Evolutionary conservation across 2,329 filamentous ascomycete genomes (phyloP).

Genomic region (Xylaria sp.): DNA sequence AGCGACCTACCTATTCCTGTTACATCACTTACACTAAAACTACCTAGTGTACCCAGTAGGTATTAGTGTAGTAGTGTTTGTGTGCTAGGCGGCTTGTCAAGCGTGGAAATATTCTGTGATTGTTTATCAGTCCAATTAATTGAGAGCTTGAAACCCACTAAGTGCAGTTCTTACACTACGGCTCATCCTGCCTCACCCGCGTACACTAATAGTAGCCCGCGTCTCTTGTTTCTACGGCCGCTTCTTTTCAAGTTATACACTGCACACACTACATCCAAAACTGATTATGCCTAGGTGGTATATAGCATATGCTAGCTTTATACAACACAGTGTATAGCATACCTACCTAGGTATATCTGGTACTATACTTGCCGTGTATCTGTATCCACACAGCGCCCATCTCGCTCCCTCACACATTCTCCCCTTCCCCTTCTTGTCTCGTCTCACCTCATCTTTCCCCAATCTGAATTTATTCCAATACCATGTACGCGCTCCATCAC

Average conservation of each 20-base stretch:
- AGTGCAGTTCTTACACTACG: constrained; percentile 8
- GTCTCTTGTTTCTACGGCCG: constrained; percentile 1
- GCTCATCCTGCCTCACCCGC: not conserved
- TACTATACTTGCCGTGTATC: not conserved
- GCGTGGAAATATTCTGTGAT: constrained; percentile 13
- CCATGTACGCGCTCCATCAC: constrained; percentile 28
- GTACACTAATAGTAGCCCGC: constrained; percentile 4
- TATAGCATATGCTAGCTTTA: not conserved
- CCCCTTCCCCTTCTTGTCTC: constrained; percentile 28
- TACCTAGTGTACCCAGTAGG: not conserved
- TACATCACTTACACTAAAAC: not conserved
- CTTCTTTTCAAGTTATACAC: not conserved
- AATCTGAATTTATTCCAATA: constrained; percentile 24
- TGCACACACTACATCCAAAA: not conserved
- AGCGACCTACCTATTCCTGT: not conserved
- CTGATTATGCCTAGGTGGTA: too few species aligned
- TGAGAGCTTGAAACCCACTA: constrained; percentile 4
- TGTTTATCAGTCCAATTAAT: constrained; percentile 23
- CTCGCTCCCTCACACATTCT: constrained; percentile 24
- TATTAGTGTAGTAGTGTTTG: not conserved
- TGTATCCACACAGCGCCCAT: constrained; percentile 13
- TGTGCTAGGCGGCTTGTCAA: not conserved
- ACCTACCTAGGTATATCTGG: not conserved
- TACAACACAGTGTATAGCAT: constrained; percentile 10
- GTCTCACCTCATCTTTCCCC: constrained; percentile 38